A percentile compares a stretch with the other conserved stretches of the same genome.
These are phyloP conservation scores for Dichomitus squalens DNA, from an alignment of 1,284 basidiomycete species.

Conservation along the genomic window DNA sequence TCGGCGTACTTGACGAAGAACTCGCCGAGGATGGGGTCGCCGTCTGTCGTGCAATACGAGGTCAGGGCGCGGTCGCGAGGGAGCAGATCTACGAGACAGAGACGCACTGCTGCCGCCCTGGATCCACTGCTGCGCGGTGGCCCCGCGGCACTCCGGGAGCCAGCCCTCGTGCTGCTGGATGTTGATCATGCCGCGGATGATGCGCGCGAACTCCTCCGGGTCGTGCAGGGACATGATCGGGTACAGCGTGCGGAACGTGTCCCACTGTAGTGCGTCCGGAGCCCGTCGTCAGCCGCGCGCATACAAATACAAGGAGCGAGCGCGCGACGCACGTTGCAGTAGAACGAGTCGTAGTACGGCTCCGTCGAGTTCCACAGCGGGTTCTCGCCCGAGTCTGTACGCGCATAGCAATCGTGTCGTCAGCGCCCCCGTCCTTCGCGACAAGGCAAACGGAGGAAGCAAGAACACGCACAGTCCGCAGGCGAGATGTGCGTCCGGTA, in stretches of 20 bases:
- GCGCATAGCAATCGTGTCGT: background rate
- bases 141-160: slow-evolving; percentile 65
- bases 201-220: slow-evolving; percentile 54
- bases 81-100: background rate
- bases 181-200: slow-evolving; percentile 64
- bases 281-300: background rate
- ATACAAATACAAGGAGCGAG: background rate
- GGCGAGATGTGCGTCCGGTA: slow-evolving; percentile 70
- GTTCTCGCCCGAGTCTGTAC: slow-evolving; percentile 67
- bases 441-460: background rate
- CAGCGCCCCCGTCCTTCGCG: background rate
- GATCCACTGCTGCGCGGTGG: slow-evolving; percentile 49
- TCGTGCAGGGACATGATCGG: slow-evolving; percentile 65
- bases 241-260: slow-evolving; percentile 63
- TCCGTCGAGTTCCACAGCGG: slow-evolving; percentile 65
- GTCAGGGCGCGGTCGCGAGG: background rate
- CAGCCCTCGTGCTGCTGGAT: slow-evolving; percentile 70
- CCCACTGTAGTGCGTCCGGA: slow-evolving; percentile 47
- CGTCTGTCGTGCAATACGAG: slow-evolving; percentile 44
- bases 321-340: slow-evolving; percentile 27
- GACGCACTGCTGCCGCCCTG: slow-evolving; percentile 66
- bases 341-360: slow-evolving; percentile 69
- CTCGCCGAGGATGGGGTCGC: slow-evolving; percentile 63
- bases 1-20: slow-evolving; percentile 67
- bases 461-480: slow-evolving; percentile 52